Evolutionary conservation across 2,329 filamentous ascomycete species (phyloP).

Genomic region (Phialemonium atrogriseum): DNA sequence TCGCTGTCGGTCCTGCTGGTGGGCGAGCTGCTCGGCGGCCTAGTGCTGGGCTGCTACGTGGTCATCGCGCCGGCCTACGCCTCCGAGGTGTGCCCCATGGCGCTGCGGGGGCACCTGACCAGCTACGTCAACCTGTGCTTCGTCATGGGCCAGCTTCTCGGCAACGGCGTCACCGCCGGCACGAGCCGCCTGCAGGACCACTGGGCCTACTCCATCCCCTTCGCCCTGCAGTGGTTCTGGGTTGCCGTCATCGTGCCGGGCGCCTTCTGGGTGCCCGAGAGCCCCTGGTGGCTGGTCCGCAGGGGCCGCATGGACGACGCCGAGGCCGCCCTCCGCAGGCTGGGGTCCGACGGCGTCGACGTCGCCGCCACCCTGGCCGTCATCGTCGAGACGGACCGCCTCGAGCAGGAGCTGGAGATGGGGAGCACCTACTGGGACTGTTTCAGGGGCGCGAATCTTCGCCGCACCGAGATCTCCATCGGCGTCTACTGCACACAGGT

Average conservation of each 20-base stretch:
- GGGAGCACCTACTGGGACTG: conserved; percentile 43
- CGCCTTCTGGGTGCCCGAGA: conserved; percentile 38
- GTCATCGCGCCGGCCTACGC: conserved; percentile 52
- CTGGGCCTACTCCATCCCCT: conserved; percentile 42
- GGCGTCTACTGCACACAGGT: conserved; percentile 61
- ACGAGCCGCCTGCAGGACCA: conserved; percentile 29
- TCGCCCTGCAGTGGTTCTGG: conserved; percentile 44
- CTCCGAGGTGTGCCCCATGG: conserved; percentile 51
- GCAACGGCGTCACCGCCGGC: conserved; percentile 35
- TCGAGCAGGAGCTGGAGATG: conserved; percentile 42
- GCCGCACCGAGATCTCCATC: conserved; percentile 47
- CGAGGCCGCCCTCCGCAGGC: conserved; percentile 25
- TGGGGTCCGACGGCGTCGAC: conserved; percentile 39
- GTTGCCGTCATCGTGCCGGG: conserved; percentile 34
- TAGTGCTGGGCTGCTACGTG: conserved; percentile 54
- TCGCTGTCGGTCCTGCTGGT: conserved; percentile 47
- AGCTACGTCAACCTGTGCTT: conserved; percentile 55
- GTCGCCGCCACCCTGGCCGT: conserved; percentile 40
- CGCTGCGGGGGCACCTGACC: conserved; percentile 48
- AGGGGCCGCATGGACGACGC: conserved; percentile 32
- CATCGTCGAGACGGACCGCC: conserved; percentile 49
- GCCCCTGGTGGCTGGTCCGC: conserved; percentile 41
- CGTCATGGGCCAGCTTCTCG: conserved; percentile 53
- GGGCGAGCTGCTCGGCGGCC: conserved; percentile 51
- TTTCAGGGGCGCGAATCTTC: conserved; percentile 37